phyloP scores from a whole-genome alignment of 768 basidiomycete species.

The Trametes sanguinea region DNA sequence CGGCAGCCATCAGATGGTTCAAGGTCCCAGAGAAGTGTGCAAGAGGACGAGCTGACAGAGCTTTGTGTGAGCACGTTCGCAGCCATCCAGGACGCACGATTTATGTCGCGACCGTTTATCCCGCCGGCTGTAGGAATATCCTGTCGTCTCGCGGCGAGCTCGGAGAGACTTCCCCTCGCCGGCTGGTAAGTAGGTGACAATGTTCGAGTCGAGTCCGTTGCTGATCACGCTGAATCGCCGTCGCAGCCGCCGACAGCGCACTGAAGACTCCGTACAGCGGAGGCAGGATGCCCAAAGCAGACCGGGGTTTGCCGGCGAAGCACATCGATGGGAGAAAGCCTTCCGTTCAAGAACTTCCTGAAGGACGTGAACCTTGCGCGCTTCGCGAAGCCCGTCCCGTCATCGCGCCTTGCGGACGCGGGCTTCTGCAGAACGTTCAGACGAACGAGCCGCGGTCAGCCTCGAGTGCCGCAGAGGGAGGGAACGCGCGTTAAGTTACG shows the following conservation, averaged over 20 bases:
- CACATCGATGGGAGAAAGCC: not conserved
- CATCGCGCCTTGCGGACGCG: not conserved
- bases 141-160: not conserved
- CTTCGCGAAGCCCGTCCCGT: conserved; percentile 19
- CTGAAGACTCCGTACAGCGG: not conserved
- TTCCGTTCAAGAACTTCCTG: not conserved
- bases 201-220: not conserved
- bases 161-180: not conserved
- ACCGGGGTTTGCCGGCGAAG: conserved; percentile 6
- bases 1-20: not conserved
- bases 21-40: not conserved
- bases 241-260: not conserved
- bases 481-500: not conserved
- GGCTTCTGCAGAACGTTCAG: not conserved
- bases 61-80: not conserved
- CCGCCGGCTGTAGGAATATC: not conserved
- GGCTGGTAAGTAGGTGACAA: too few species aligned
- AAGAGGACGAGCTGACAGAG: not conserved
- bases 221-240: not conserved
- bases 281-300: not conserved
- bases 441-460: conserved; percentile 13
- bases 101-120: not conserved
- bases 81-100: not conserved
- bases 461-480: conserved; percentile 9
- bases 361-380: not conserved